Percentiles rank a stretch among this genome's conserved stretches.
phyloP scores from a whole-genome alignment of 129 eudicot species.

The Rutidosis leptorrhynchoides region DNA sequence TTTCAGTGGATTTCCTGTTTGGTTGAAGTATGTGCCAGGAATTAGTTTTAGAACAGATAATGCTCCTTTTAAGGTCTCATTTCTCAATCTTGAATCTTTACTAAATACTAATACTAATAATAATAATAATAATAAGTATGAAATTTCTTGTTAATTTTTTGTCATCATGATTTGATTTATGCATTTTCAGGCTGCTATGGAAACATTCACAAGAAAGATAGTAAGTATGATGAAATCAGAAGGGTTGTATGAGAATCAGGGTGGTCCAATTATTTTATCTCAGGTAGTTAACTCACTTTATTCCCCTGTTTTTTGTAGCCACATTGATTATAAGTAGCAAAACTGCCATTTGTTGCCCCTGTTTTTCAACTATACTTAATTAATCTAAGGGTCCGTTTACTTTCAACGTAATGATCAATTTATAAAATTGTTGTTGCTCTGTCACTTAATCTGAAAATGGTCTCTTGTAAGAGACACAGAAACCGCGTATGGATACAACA shows the following conservation, averaged over 20 bases:
- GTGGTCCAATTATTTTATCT: slow-evolving; percentile 94
- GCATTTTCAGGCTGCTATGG: slow-evolving; percentile 79
- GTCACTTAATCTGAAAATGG: no score
- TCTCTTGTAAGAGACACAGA: no score
- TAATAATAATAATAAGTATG: background rate
- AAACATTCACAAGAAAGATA: slow-evolving; percentile 77
- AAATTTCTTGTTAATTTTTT: background rate
- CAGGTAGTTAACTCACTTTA: slow-evolving; percentile 54
- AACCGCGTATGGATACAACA: no score
- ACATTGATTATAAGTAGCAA: slow-evolving; percentile 1
- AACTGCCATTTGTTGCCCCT: background rate
- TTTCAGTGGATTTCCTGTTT: slow-evolving; percentile 97
- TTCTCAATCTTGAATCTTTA: background rate
- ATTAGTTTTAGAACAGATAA: slow-evolving; percentile 95
- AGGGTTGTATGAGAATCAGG: slow-evolving; percentile 71
- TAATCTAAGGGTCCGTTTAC: no score
- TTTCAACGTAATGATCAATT: no score
- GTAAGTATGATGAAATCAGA: slow-evolving; percentile 93
- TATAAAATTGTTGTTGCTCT: no score
- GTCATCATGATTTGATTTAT: slow-evolving; percentile 5
- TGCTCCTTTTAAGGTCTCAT: slow-evolving; percentile 86
- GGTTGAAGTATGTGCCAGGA: slow-evolving; percentile 97
- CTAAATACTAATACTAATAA: no score
- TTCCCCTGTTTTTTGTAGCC: slow-evolving; percentile 2
- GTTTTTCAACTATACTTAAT: no score